phyloP scores from a whole-genome alignment of 2,329 filamentous ascomycete genomes.

The Diaporthe amygdali region DNA sequence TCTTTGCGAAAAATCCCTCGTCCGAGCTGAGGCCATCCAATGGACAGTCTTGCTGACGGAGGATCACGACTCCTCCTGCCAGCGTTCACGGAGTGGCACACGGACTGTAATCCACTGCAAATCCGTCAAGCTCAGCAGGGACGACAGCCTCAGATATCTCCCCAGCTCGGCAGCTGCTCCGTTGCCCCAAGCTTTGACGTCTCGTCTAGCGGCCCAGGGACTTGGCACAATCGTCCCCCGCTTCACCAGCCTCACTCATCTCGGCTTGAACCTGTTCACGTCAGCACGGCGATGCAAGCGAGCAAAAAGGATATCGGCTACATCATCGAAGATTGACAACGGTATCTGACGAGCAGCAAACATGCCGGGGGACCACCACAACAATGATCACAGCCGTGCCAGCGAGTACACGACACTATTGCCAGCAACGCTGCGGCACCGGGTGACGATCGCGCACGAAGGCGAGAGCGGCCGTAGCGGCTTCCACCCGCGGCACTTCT shows the following conservation, averaged over 20 bases:
- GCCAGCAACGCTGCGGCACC: not conserved
- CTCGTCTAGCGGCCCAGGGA: not conserved
- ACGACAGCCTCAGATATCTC: not conserved
- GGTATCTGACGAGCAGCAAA: not conserved
- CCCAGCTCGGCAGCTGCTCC: not conserved
- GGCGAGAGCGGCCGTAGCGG: slow-evolving; percentile 74
- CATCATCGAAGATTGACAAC: not conserved
- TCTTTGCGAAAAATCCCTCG: not conserved
- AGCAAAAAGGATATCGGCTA: not conserved
- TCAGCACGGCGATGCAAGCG: not conserved
- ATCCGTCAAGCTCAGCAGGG: not conserved
- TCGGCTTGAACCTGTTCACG: not conserved
- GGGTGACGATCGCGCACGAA: slow-evolving; percentile 34
- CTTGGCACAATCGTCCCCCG: not conserved
- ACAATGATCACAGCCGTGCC: not conserved
- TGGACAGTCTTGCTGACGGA: not conserved
- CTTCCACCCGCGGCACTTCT: slow-evolving; percentile 61
- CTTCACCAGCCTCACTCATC: not conserved
- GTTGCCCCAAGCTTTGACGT: not conserved
- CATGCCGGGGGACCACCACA: not conserved
- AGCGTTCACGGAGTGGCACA: not conserved
- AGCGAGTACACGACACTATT: slow-evolving; percentile 8
- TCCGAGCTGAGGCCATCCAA: not conserved
- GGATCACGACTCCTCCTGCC: not conserved
- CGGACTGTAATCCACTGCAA: not conserved